Base-by-base conservation (phyloP, 1,284 basidiomycete species). In the Puccinia polysora region DNA sequence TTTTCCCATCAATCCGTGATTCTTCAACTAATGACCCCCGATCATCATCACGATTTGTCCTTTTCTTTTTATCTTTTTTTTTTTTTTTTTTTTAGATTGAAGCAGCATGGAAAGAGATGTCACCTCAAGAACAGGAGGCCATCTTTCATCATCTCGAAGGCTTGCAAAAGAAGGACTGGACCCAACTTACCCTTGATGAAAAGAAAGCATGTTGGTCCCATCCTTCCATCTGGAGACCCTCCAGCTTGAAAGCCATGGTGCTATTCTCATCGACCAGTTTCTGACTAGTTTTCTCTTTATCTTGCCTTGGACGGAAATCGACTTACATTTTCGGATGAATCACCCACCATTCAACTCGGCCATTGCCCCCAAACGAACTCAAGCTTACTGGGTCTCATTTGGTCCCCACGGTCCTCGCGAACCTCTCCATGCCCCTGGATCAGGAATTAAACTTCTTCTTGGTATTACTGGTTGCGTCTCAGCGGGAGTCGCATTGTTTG, bases 101-200 rank as follows among this genome's bases (percentile, higher is more conserved):
- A 64, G 69, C 69, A n/a, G 69, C 69, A 55, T 72, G 69, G 69
- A 72, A 72, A 38, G 60, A 72, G 34, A 72, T 72, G 69, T 53
- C 69, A 12, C 59, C 69, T 2, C 69, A 72, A 56, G 59, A 72
- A 56, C 69, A 72, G 38, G 69, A 72, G 40, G 32, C 60, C 32
- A 56, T 72, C 49, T 72, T 72, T 34, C 69, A 72, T 40, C 69
- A 72, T 60, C 59, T 72, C 20, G 69, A 72, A 63, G 60, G 69
- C 23, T 55, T 72, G 23, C 69, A 72, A 53, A 72, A 63, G 59
- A 72, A 72, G 32, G 69, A 72, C 30, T 72, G 69, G 69, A 72
- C 58, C 43, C 69, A 72, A 45, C 34, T 72, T 20, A 52, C 34
- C 15, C 60, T 72, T 28, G 69, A 72, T 38, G 69, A 72, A 49